Conservation (phyloP, 305 asterid species). For the Fraxinus nigra region DNA sequence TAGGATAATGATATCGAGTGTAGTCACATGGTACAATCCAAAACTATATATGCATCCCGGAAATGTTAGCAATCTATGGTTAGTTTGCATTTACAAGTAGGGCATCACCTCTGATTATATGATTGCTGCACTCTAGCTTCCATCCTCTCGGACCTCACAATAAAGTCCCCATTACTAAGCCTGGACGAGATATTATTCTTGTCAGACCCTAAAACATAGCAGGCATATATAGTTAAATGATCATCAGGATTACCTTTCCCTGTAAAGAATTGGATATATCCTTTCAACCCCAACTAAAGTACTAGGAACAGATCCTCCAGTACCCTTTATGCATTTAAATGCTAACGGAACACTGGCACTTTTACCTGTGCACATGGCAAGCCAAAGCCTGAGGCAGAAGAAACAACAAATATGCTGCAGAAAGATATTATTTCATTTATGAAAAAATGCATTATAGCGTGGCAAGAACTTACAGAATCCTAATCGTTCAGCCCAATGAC, state of each 20-base stretch:
- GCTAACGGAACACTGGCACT: slow-evolving; percentile 63
- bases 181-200: slow-evolving; percentile 39
- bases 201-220: slow-evolving; percentile 24
- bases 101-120: slow-evolving; percentile 61
- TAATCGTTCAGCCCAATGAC: slow-evolving; percentile 93
- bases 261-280: slow-evolving; percentile 76
- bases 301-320: slow-evolving; percentile 83
- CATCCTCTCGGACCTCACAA: slow-evolving; percentile 74
- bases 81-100: slow-evolving; percentile 10
- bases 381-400: slow-evolving; percentile 25
- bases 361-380: slow-evolving; percentile 54
- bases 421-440: slow-evolving; percentile 6
- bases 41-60: background rate
- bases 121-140: slow-evolving; percentile 58
- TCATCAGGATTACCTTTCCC: slow-evolving; percentile 67
- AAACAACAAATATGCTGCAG: slow-evolving; percentile 25
- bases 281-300: slow-evolving; percentile 77
- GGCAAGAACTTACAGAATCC: slow-evolving; percentile 71
- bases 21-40: background rate
- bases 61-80: background rate
- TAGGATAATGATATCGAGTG: background rate
- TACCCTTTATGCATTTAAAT: slow-evolving; percentile 77
- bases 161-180: slow-evolving; percentile 55
- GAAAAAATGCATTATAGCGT: slow-evolving; percentile 17
- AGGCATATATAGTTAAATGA: slow-evolving; percentile 11